Percentiles rank a stretch among this genome's conserved stretches.
Conservation (phyloP, 2,329 filamentous ascomycete species). For the Aspergillus chevalieri region DNA sequence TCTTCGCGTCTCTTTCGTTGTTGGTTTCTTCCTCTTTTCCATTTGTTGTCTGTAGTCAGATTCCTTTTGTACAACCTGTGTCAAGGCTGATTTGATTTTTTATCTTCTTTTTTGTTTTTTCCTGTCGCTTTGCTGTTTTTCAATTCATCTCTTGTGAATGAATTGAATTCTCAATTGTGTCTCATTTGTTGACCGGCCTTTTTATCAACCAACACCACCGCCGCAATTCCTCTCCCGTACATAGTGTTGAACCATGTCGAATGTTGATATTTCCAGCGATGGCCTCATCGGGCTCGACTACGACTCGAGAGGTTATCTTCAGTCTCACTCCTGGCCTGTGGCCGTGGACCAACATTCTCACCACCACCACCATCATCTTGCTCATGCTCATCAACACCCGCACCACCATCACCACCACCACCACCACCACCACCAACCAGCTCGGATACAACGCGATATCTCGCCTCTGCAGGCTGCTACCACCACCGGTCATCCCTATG, state of each 20-base stretch:
- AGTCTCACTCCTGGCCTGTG: constrained; percentile 39
- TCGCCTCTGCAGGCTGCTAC: constrained; percentile 32
- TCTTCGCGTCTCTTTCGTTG: constrained; percentile 2
- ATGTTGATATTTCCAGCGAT: constrained; percentile 40
- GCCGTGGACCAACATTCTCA: constrained; percentile 35
- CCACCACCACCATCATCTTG: background rate
- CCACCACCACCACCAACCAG: background rate
- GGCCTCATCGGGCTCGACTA: constrained; percentile 44
- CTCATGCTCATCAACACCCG: background rate
- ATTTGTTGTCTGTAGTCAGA: constrained; percentile 2
- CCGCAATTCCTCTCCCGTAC: constrained; percentile 12
- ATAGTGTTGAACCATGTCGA: constrained; percentile 32
- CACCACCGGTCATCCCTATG: constrained; percentile 37
- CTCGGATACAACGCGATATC: constrained; percentile 26
- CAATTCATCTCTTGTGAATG: background rate
- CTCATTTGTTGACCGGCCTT: background rate
- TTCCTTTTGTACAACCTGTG: no score
- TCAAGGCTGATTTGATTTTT: background rate
- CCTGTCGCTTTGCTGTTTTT: constrained; percentile 6
- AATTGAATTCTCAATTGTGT: background rate
- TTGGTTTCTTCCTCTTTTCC: constrained; percentile 7
- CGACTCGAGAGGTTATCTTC: constrained; percentile 42
- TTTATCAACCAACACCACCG: constrained; percentile 10
- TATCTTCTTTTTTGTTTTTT: constrained; percentile 3
- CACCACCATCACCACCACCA: background rate